A percentile compares a stretch with the other conserved stretches of the same genome.
Conservation (phyloP, 768 basidiomycete species). For the Suillus clintonianus region DNA sequence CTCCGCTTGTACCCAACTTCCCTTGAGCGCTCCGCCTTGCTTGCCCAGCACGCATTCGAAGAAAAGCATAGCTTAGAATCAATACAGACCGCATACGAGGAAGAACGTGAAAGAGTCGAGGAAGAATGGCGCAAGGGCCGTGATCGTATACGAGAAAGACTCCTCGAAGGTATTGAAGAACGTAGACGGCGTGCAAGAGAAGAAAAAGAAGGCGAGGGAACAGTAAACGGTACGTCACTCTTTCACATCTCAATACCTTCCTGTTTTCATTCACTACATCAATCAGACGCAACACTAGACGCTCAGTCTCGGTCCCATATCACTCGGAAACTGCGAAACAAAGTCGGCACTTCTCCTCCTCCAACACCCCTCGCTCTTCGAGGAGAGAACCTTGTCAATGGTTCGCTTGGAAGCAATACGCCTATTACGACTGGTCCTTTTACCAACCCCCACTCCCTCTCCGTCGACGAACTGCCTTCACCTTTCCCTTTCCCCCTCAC, state of each 20-base stretch:
- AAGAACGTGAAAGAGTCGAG: slow-evolving; percentile 78
- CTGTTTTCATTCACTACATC: slow-evolving; percentile 4
- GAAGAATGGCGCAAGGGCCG: slow-evolving; percentile 80
- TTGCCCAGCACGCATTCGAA: slow-evolving; percentile 65
- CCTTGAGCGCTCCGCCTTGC: slow-evolving; percentile 73
- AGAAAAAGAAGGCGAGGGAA: slow-evolving; percentile 90
- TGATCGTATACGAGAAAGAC: slow-evolving; percentile 72
- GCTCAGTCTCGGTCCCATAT: slow-evolving; percentile 77
- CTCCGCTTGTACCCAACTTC: slow-evolving; percentile 74
- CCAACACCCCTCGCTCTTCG: slow-evolving; percentile 62
- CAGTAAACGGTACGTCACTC: slow-evolving; percentile 55
- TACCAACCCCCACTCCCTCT: slow-evolving; percentile 81
- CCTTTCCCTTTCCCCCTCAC: slow-evolving; percentile 80
- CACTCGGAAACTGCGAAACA: slow-evolving; percentile 84
- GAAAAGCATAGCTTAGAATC: slow-evolving; percentile 69
- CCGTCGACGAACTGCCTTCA: slow-evolving; percentile 85
- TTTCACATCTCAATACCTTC: slow-evolving; percentile 6
- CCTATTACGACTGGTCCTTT: slow-evolving; percentile 71
- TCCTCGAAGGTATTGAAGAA: slow-evolving; percentile 86
- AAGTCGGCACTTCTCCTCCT: slow-evolving; percentile 75
- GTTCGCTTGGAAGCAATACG: slow-evolving; percentile 38
- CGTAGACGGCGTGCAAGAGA: slow-evolving; percentile 76
- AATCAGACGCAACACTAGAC: slow-evolving; percentile 71
- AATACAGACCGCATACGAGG: slow-evolving; percentile 70
- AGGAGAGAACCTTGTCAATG: slow-evolving; percentile 38